Evolutionary conservation across 1,284 basidiomycete genomes (phyloP).

Genomic region (Ustilago tritici): DNA sequence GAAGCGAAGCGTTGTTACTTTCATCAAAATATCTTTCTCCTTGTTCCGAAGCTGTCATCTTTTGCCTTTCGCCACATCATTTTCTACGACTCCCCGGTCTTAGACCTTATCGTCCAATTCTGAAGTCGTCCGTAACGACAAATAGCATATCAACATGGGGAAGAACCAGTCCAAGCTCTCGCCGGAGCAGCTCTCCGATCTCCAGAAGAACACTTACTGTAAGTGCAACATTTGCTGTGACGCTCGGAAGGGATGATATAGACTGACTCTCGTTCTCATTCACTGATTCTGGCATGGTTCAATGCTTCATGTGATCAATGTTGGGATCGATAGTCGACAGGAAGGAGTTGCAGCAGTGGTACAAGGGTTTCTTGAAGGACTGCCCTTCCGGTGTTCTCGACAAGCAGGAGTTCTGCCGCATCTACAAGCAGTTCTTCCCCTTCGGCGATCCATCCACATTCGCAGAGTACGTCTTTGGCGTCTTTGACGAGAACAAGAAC

Average conservation of each 20-base stretch:
- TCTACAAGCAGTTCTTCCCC: slow-evolving; percentile 99
- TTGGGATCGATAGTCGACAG: slow-evolving; percentile 83
- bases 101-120: background rate
- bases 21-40: background rate
- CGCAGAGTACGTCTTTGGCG: slow-evolving; percentile 97
- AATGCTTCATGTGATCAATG: background rate
- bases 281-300: background rate
- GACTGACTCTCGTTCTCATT: slow-evolving; percentile 21
- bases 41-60: background rate
- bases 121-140: slow-evolving; percentile 5
- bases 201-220: slow-evolving; percentile 99
- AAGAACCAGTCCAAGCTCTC: slow-evolving; percentile 97
- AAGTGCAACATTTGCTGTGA: slow-evolving; percentile 68
- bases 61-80: slow-evolving; percentile 14
- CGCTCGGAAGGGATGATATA: background rate
- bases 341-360: slow-evolving; percentile 99
- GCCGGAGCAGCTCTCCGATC: slow-evolving; percentile 91
- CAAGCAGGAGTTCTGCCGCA: slow-evolving; percentile 94
- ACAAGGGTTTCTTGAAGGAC: slow-evolving; percentile 99
- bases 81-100: background rate
- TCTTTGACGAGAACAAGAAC: slow-evolving; percentile 70
- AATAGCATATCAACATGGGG: slow-evolving; percentile 74
- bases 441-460: slow-evolving; percentile 98
- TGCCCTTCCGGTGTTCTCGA: slow-evolving; percentile 97
- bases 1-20: background rate